phyloP scores from a whole-genome alignment of 1,139 yeast species.

The Suhomyces bolitotheri region DNA sequence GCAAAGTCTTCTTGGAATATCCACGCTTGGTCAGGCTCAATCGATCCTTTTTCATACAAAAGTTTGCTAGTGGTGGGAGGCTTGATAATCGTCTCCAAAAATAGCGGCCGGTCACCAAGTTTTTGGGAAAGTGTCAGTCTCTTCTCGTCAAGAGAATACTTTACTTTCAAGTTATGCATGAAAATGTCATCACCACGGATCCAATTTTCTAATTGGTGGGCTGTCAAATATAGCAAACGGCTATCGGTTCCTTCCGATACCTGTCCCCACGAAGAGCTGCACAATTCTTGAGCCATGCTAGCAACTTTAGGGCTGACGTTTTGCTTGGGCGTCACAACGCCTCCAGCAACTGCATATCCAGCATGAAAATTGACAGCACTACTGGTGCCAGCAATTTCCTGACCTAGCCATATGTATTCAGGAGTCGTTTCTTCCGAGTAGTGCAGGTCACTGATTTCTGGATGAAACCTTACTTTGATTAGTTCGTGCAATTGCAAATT shows the following conservation, averaged over 20 bases:
- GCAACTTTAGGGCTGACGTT: conserved; percentile 21
- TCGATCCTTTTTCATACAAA: conserved; percentile 16
- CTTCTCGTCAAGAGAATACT: conserved; percentile 14
- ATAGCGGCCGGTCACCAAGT: conserved; percentile 20
- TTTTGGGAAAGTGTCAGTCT: not conserved
- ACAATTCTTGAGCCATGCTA: conserved; percentile 32
- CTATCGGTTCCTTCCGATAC: conserved; percentile 26
- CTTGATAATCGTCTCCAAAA: conserved; percentile 23
- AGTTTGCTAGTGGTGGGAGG: conserved; percentile 25
- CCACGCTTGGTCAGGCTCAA: conserved; percentile 34
- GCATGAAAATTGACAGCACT: conserved; percentile 27
- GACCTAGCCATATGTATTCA: conserved; percentile 40
- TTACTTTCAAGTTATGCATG: conserved; percentile 17
- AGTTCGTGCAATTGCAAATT: conserved; percentile 29
- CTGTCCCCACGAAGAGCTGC: conserved; percentile 45
- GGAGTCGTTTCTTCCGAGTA: conserved; percentile 18
- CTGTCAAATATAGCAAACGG: conserved; percentile 31
- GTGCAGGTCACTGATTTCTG: not conserved
- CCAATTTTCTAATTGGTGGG: conserved; percentile 40
- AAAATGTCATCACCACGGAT: conserved; percentile 17
- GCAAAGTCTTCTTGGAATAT: conserved; percentile 19
- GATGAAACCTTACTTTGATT: conserved; percentile 24
- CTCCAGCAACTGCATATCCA: conserved; percentile 32
- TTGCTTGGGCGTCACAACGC: conserved; percentile 33
- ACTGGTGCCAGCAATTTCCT: conserved; percentile 30